Conservation (phyloP, 1,139 yeast genomes). For the Eremothecium cymbalariae region DNA sequence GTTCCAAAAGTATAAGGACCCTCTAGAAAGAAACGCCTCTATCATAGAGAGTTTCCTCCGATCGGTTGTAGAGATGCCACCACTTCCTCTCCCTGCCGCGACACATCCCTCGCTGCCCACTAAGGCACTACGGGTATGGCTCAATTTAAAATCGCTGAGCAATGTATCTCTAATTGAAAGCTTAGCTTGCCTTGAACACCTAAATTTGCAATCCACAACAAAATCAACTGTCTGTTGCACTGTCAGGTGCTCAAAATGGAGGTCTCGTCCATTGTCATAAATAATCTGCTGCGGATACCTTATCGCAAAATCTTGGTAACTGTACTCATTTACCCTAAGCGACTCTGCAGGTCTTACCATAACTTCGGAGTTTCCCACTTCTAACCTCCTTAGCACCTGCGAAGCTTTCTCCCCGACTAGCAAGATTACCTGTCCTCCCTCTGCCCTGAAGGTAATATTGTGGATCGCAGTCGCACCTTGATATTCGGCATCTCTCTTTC, state of each 20-base stretch:
- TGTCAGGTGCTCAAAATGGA: constrained; percentile 42
- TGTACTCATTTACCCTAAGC: constrained; percentile 15
- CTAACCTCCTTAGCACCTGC: not conserved
- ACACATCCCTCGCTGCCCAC: constrained; percentile 42
- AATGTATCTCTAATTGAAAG: constrained; percentile 34
- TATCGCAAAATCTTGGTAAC: constrained; percentile 20
- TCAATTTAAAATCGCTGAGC: constrained; percentile 37
- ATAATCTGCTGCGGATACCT: constrained; percentile 34
- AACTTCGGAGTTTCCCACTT: not conserved
- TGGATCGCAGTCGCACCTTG: not conserved
- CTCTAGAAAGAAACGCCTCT: constrained; percentile 42
- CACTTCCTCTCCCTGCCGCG: too few species aligned
- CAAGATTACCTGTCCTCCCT: not conserved
- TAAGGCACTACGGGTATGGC: constrained; percentile 36
- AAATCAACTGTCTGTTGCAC: constrained; percentile 41
- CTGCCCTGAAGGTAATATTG: not conserved
- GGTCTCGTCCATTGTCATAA: constrained; percentile 43
- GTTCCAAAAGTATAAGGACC: constrained; percentile 46
- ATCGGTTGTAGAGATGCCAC: constrained; percentile 43
- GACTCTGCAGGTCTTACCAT: not conserved
- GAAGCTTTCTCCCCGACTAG: constrained; percentile 1
- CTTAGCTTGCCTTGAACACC: constrained; percentile 32
- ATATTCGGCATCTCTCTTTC: too few species aligned
- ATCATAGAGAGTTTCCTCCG: constrained; percentile 41
- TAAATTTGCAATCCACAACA: constrained; percentile 32